These are phyloP conservation scores for Novakomyces olei DNA, from an alignment of 805 yeast genomes.

Conservation along the genomic window DNA sequence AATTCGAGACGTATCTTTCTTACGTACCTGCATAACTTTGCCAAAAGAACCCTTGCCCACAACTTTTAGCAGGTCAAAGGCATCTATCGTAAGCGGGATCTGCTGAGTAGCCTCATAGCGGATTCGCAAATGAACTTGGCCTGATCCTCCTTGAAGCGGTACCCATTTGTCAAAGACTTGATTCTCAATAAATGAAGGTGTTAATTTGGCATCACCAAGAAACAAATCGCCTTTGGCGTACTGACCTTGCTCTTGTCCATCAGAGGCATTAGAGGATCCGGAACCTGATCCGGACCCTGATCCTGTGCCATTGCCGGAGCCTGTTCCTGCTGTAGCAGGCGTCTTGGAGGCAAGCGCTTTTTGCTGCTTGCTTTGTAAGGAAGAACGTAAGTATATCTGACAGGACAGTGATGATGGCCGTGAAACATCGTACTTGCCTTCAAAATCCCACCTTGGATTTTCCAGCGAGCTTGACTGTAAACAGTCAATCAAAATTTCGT, in stretches of 20 bases:
- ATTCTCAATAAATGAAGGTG: slow-evolving; percentile 26
- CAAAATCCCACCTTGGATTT: slow-evolving; percentile 66
- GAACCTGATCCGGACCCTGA: too few species aligned
- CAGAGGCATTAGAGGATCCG: too few species aligned
- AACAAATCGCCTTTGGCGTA: slow-evolving; percentile 38
- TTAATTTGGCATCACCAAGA: slow-evolving; percentile 47
- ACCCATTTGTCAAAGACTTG: slow-evolving; percentile 8
- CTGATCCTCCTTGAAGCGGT: slow-evolving; percentile 14
- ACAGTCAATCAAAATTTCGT: slow-evolving; percentile 73
- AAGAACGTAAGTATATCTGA: slow-evolving; percentile 61
- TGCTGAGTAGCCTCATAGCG: slow-evolving; percentile 47
- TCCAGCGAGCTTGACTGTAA: slow-evolving; percentile 50
- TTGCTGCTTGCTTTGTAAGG: too few species aligned
- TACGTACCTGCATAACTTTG: slow-evolving; percentile 94
- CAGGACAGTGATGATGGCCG: slow-evolving; percentile 37
- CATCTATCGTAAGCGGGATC: slow-evolving; percentile 62
- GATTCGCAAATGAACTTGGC: slow-evolving; percentile 27
- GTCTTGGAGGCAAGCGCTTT: too few species aligned
- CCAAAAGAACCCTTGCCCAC: slow-evolving; percentile 97
- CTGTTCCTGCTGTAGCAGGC: slow-evolving; percentile 11
- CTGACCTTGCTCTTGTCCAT: too few species aligned
- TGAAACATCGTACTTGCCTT: slow-evolving; percentile 75
- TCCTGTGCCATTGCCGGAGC: not conserved
- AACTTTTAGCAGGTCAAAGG: slow-evolving; percentile 79
- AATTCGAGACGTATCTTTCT: slow-evolving; percentile 82